Evolutionary conservation across 148 eudicot species (phyloP), one percentile per base, ranked within the genome.

Genomic region (Chenopodium berlandieri): DNA sequence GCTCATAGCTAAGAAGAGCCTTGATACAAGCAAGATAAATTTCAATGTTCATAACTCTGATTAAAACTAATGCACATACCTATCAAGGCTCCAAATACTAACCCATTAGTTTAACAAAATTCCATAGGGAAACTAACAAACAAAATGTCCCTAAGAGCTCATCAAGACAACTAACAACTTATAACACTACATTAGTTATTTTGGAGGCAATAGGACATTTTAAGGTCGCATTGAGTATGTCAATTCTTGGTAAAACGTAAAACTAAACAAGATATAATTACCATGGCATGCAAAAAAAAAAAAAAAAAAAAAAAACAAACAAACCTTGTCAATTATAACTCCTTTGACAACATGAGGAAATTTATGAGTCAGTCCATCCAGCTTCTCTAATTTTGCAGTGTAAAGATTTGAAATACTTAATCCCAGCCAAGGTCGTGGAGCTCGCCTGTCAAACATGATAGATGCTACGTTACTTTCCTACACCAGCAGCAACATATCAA

Each of bases 341-440:
- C 80, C 80, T 25, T 9, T 63, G 52, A 44, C 3, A 64, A 40
- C 54, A 44, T 77, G 34, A 77, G 80, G 80, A 58, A 77, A 77
- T 52, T 65, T 65, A 34, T 16, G 37, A 22, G 44, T 63, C 80
- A 77, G 14, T 67, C 65, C 47, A 12, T 77, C 80, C 30, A 77
- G 22, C 52, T 40, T 77, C 14, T 64, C 80, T 27, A 77, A 40
- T 14, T 65, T 47, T 22, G 80, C 80, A 10, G 71, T 60, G 25
- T 77, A 64, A 44, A 77, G 72, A 64, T 77, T 77, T 22, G 71
- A 34, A 65, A 78, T 27, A 25, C 60, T 20, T n/a, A 31, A 73
- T 66, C 80, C 80, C 44, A 78, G 72, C 80, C 80, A 78, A 78
- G 80, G 80, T 34, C 80, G 73, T 78, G 80, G 50, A 65, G 47